Evolutionary conservation across 257 asterid genomes (phyloP), one percentile per base, ranked within the genome.

Genomic region (Solanum etuberosum): DNA sequence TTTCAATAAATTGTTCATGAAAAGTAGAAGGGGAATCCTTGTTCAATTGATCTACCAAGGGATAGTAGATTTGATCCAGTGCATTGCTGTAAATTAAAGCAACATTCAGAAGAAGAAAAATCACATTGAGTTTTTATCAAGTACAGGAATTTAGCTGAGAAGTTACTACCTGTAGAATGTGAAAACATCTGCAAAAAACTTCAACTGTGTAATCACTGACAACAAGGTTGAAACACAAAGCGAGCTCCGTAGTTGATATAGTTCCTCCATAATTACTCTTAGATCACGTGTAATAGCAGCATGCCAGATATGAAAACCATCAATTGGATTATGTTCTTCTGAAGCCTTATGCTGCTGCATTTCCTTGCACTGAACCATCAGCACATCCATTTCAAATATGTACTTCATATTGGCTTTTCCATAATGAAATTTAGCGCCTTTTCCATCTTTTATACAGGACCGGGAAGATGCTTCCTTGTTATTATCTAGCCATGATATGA

Each of bases 151-250:
- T 83, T 84, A 23, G 37, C 34, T 37, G 38, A 78, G 29, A 42
- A 29, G n/a, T 63, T 48, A 74, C n/a, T 51, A 95, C 98, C 98
- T 93, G 85, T 96, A 95, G 91, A 92, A 93, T 89, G 94, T 91
- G 87, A 96, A 89, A 89, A 95, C 90, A 85, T 95, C 97, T 65
- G 92, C 91, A 87, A 93, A 85, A 90, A 96, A 95, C 85, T 92
- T 93, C 68, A 96, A 90, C 89, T 92, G 98, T 72, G 92, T 91
- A 84, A 93, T 83, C 86, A 90, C 84, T 11, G 96, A 90, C 85
- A 93, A 87, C 86, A 93, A 88, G 90, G 93, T 90, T 43, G 95
- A 72, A 86, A 86, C 78, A 87, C 92, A 89, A 89, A 86, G 87
- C 73, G 96, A 92, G 92, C 91, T 90, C 86, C 92, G 90, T 70